Base-by-base conservation (phyloP, 768 basidiomycete genomes). In the Leccinum disarticulatum region DNA sequence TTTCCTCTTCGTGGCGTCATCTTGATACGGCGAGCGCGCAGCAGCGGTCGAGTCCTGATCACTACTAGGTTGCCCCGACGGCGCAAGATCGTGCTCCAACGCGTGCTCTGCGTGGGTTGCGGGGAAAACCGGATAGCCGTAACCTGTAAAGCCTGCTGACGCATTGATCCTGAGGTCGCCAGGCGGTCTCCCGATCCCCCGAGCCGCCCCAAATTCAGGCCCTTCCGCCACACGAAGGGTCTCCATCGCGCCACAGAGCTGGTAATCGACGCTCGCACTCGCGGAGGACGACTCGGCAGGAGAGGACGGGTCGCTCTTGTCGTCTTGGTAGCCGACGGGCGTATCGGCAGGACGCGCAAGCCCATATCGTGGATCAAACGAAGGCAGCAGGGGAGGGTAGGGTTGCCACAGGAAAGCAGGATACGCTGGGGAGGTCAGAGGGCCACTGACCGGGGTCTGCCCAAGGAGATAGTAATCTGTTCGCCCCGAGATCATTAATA, bases 361-460 rank as follows among this genome's bases (percentile, higher is more conserved):
- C 30, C 59, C 62, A 38, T 62, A 68, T 19, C 33, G 52, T 15
- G 64, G 59, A 63, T 66, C 64, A 58, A 66, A 58, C 7, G 66
- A 60, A 22, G 61, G 49, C 3, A 60, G 61, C 3, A 59, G 41
- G 9, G 66, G 56, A 56, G 61, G 72, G 61, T 79, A 79, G 76
- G 69, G 67, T 67, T 61, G 70, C 66, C 58, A 65, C 58, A 65
- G 49, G 60, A 68, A 62, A 56, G 63, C 51, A 46, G 67, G 65
- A 38, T 62, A 64, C 0, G 38, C 31, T 52, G 61, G 66, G 35
- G 68, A 49, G 41, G 49, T 61, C 13, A 50, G 38, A 31, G 64
- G 64, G 53, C n/a, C 61, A 61, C 67, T 66, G 55, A 64, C 59
- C 33, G 68, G 61, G 46, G 61, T 36, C 60, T 69, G 63, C 31